Evolutionary conservation across 1,284 basidiomycete genomes (phyloP).

Genomic region (Sanghuangporus sanghuang): DNA sequence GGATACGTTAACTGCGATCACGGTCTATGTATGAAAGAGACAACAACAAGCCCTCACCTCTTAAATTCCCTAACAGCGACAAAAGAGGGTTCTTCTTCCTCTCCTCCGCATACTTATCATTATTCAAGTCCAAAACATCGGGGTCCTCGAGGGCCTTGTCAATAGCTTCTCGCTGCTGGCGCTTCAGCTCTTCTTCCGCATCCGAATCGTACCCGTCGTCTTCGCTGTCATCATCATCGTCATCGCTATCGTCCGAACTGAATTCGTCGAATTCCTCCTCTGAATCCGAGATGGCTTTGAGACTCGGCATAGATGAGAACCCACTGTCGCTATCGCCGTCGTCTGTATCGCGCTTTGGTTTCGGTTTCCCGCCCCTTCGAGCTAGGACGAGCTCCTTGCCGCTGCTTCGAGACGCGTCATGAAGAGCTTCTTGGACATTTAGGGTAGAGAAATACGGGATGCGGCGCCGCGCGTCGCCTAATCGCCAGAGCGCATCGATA

Average conservation of each 20-base stretch:
- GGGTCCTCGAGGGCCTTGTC: slow-evolving; percentile 51
- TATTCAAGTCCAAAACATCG: slow-evolving; percentile 46
- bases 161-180: slow-evolving; percentile 64
- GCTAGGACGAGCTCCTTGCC: slow-evolving; percentile 9
- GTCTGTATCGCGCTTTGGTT: slow-evolving; percentile 43
- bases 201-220: slow-evolving; percentile 58
- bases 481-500: slow-evolving; percentile 59
- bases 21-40: background rate
- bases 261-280: slow-evolving; percentile 33
- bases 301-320: slow-evolving; percentile 54
- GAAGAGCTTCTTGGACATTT: slow-evolving; percentile 35
- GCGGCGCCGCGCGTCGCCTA: slow-evolving; percentile 44
- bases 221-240: slow-evolving; percentile 30
- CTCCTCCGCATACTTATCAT: slow-evolving; percentile 42
- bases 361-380: slow-evolving; percentile 30
- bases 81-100: slow-evolving; percentile 68
- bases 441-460: slow-evolving; percentile 52
- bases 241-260: slow-evolving; percentile 4
- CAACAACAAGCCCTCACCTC: slow-evolving; percentile 39
- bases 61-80: slow-evolving; percentile 61
- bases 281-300: slow-evolving; percentile 58
- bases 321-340: slow-evolving; percentile 30
- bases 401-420: slow-evolving; percentile 22
- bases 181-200: slow-evolving; percentile 58
- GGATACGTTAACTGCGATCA: slow-evolving; percentile 12